Evolutionary conservation across 106 monocot species (phyloP).

Genomic region (Cymbidium sinense): DNA sequence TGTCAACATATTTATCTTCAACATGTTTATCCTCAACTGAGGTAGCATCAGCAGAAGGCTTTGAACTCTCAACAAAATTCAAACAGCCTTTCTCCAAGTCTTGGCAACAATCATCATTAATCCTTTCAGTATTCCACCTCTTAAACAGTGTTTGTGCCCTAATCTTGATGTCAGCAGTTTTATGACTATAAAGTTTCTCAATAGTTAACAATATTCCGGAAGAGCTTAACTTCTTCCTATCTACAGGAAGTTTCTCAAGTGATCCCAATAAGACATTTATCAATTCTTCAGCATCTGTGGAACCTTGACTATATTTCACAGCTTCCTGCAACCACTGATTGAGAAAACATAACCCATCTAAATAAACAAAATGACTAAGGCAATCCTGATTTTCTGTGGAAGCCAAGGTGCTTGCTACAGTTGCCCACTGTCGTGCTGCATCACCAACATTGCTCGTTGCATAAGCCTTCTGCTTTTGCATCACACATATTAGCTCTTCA

Average conservation of each 20-base stretch:
- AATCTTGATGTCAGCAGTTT: constrained; percentile 27
- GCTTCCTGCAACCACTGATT: constrained; percentile 57
- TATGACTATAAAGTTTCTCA: constrained; percentile 27
- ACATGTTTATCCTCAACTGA: background rate
- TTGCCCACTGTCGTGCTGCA: constrained; percentile 62
- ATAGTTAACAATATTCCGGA: constrained; percentile 41
- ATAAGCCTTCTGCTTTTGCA: constrained; percentile 46
- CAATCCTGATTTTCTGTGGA: constrained; percentile 57
- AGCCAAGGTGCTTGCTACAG: constrained; percentile 45
- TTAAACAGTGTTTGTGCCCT: constrained; percentile 42
- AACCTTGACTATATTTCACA: constrained; percentile 25
- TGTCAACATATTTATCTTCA: background rate
- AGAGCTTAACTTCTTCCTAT: constrained; percentile 18
- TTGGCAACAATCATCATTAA: constrained; percentile 8
- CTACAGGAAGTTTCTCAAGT: constrained; percentile 49
- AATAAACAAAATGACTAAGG: constrained; percentile 55
- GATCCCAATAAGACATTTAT: constrained; percentile 35
- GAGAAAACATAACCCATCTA: constrained; percentile 64
- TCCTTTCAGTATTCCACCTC: constrained; percentile 32
- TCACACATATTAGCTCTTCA: constrained; percentile 56
- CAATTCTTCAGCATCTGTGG: constrained; percentile 33
- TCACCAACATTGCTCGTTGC: constrained; percentile 28
- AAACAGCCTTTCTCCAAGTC: constrained; percentile 7
- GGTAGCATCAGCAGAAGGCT: constrained; percentile 4
- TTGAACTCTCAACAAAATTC: background rate